These are phyloP conservation scores for Corylus americana DNA, from an alignment of 306 rosid species.

Conservation along the genomic window DNA sequence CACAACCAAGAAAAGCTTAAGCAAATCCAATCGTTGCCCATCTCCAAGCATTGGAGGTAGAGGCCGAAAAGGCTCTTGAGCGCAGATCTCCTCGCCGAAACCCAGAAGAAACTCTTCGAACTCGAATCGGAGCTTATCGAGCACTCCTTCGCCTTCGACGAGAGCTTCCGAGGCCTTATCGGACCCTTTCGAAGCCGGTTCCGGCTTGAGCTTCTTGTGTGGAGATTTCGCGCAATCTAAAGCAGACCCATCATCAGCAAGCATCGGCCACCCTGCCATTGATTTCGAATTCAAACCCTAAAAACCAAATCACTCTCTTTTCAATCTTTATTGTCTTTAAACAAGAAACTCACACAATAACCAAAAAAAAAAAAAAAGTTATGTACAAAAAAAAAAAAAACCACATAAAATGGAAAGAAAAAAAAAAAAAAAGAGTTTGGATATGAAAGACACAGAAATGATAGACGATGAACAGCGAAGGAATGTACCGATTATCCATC, in stretches of 20 bases:
- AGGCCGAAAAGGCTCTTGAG: constrained; percentile 17
- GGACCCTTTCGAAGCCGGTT: constrained; percentile 13
- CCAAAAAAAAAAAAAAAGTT: background rate
- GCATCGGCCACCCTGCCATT: constrained; percentile 54
- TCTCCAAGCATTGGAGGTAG: constrained; percentile 51
- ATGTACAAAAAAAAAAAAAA: no score
- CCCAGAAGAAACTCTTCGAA: constrained; percentile 36
- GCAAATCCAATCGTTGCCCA: constrained; percentile 60
- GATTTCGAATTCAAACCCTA: constrained; percentile 51
- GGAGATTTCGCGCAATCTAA: constrained; percentile 32
- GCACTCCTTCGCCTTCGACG: constrained; percentile 12
- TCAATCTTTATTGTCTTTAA: constrained; percentile 10
- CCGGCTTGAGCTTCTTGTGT: constrained; percentile 28
- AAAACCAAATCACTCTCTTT: constrained; percentile 21
- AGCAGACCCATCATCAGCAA: constrained; percentile 28
- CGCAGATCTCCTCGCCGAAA: constrained; percentile 34
- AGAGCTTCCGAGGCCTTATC: constrained; percentile 5
- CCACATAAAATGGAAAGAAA: background rate
- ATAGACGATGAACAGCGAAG: constrained; percentile 15
- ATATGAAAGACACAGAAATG: constrained; percentile 13
- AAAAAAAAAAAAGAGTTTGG: background rate
- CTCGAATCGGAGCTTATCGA: constrained; percentile 40
- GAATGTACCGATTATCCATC: constrained; percentile 37
- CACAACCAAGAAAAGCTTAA: constrained; percentile 69
- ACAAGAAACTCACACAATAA: background rate